phyloP scores from a whole-genome alignment of 164 flowering plant genomes.

The Cinnamomum micranthum region DNA sequence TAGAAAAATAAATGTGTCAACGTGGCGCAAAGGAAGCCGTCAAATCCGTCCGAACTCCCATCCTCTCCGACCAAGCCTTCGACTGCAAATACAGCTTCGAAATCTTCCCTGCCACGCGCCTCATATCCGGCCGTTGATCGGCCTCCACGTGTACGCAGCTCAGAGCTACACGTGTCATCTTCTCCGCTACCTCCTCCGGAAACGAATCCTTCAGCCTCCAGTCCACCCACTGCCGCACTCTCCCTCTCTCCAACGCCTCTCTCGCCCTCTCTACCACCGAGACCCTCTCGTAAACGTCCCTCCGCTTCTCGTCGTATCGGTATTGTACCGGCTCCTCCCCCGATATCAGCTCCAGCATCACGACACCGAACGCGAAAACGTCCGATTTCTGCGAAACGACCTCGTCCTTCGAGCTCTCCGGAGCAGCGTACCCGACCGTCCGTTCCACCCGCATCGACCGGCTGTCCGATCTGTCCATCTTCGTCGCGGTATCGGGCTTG shows the following conservation, averaged over 20 bases:
- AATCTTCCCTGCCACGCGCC: constrained; percentile 42
- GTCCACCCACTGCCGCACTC: constrained; percentile 73
- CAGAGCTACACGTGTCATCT: constrained; percentile 50
- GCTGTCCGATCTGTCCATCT: constrained; percentile 6
- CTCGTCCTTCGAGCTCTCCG: constrained; percentile 50
- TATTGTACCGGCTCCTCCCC: constrained; percentile 66
- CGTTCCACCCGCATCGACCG: constrained; percentile 40
- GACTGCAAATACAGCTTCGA: constrained; percentile 65
- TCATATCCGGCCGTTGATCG: constrained; percentile 63
- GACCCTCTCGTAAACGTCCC: constrained; percentile 28
- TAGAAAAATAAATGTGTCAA: too few species aligned
- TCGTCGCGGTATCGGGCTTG: background rate
- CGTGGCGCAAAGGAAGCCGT: constrained; percentile 30
- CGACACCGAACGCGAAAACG: constrained; percentile 75
- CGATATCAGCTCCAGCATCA: constrained; percentile 62
- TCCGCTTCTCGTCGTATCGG: constrained; percentile 31
- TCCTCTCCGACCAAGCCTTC: constrained; percentile 42
- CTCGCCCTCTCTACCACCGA: constrained; percentile 53
- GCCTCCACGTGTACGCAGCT: constrained; percentile 67
- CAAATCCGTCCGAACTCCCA: constrained; percentile 41
- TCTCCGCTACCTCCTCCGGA: constrained; percentile 65
- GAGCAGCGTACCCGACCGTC: constrained; percentile 70
- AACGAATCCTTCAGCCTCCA: constrained; percentile 60
- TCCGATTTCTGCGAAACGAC: constrained; percentile 58
- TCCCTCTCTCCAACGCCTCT: constrained; percentile 33